phyloP scores from a whole-genome alignment of 2,329 filamentous ascomycete genomes.

The Ophiocordyceps sinensis region DNA sequence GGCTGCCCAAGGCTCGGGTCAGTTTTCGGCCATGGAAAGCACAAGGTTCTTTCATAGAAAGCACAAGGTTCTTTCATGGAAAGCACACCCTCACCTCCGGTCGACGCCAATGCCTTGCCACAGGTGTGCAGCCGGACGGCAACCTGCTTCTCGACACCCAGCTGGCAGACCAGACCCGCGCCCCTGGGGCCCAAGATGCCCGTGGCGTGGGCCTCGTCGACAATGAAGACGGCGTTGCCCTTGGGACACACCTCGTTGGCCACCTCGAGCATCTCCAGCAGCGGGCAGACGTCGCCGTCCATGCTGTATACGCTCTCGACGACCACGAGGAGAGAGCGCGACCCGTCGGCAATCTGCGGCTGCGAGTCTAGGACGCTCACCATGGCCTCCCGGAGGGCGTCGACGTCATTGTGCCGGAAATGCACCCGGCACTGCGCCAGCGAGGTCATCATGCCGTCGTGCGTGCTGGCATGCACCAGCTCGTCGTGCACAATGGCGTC shows the following conservation, averaged over 20 bases:
- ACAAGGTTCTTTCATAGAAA: too few relatives aligned
- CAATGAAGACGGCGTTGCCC: slow-evolving; percentile 29
- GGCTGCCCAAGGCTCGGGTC: too few relatives aligned
- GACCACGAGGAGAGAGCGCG: slow-evolving; percentile 18
- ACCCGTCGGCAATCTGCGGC: slow-evolving; percentile 10
- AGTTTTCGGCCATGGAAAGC: too few relatives aligned
- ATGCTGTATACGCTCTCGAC: slow-evolving; percentile 28
- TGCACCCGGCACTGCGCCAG: slow-evolving; percentile 28
- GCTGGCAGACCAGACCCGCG: slow-evolving; percentile 29
- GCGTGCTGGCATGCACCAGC: slow-evolving; percentile 49
- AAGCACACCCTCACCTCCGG: slow-evolving; percentile 11
- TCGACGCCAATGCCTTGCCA: slow-evolving; percentile 32
- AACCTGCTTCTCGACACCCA: slow-evolving; percentile 31
- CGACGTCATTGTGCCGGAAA: slow-evolving; percentile 25
- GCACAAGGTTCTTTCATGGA: neutral
- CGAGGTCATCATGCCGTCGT: slow-evolving; percentile 44
- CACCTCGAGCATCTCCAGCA: slow-evolving; percentile 18
- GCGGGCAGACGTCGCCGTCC: slow-evolving; percentile 26
- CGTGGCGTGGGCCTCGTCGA: slow-evolving; percentile 40
- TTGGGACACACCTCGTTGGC: slow-evolving; percentile 14
- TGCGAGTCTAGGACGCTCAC: slow-evolving; percentile 13
- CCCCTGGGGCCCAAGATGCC: slow-evolving; percentile 34
- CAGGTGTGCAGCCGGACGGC: slow-evolving; percentile 34
- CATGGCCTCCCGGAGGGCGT: slow-evolving; percentile 23
- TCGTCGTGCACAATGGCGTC: slow-evolving; percentile 48